phyloP scores from a whole-genome alignment of 345 rosid species.

The Microthlaspi erraticum region DNA sequence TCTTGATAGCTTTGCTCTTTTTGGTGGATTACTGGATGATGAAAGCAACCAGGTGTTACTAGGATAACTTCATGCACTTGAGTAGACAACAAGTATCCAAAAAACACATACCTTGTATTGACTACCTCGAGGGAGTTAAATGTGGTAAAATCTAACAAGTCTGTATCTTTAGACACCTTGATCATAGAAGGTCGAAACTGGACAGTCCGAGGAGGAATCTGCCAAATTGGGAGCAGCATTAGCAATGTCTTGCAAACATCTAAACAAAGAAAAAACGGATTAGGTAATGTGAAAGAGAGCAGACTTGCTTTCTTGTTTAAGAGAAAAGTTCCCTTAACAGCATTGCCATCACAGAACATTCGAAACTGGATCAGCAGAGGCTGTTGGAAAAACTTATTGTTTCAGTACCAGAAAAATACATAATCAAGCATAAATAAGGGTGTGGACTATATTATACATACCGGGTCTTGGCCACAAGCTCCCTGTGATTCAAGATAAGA shows the following conservation, averaged over 20 bases:
- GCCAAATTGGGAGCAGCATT: slow-evolving; percentile 25
- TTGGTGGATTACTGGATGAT: slow-evolving; percentile 62
- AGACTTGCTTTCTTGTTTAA: slow-evolving; percentile 66
- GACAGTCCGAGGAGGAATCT: slow-evolving; percentile 60
- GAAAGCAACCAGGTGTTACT: slow-evolving; percentile 26
- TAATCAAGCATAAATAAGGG: slow-evolving; percentile 11
- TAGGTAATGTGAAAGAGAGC: slow-evolving; percentile 1
- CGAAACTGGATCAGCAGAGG: slow-evolving; percentile 85
- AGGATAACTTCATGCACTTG: not conserved
- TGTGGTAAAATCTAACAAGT: slow-evolving; percentile 38
- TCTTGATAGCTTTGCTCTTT: slow-evolving; percentile 53
- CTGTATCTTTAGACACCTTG: slow-evolving; percentile 57
- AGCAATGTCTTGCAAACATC: slow-evolving; percentile 5
- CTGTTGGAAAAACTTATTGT: slow-evolving; percentile 44
- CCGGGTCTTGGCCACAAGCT: slow-evolving; percentile 45
- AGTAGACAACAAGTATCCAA: not conserved
- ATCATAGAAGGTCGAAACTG: slow-evolving; percentile 70
- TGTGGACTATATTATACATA: slow-evolving; percentile 33
- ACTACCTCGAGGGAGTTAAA: slow-evolving; percentile 68
- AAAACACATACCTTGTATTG: slow-evolving; percentile 58
- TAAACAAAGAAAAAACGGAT: not conserved
- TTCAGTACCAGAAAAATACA: not conserved
- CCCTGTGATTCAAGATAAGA: slow-evolving; percentile 17
- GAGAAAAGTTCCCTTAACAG: slow-evolving; percentile 81
- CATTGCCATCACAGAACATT: slow-evolving; percentile 66